phyloP scores from a whole-genome alignment of 176 grass and related monocot species.

The Zoysia japonica region DNA sequence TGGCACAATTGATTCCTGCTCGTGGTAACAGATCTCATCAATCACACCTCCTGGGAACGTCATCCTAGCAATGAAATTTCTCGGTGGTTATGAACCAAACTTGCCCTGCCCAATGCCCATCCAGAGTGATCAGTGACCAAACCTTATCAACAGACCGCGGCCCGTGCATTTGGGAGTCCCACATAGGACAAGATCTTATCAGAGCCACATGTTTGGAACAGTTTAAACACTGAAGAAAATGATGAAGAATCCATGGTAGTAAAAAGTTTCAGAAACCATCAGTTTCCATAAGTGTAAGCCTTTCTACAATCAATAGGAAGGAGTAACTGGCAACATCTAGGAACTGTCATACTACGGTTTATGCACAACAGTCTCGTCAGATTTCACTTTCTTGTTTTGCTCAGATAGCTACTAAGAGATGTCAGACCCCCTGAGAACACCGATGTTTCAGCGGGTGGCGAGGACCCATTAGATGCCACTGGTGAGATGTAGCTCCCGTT shows the following conservation, averaged over 20 bases:
- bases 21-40: too few relatives aligned
- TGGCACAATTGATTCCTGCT: too few relatives aligned
- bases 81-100: too few relatives aligned
- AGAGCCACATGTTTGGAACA: neutral
- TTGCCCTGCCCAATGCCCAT: too few relatives aligned
- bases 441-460: neutral
- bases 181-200: neutral
- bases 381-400: slow-evolving; percentile 45
- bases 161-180: neutral
- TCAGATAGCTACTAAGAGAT: slow-evolving; percentile 40
- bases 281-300: slow-evolving; percentile 28
- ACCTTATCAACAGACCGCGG: too few relatives aligned
- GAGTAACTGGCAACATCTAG: slow-evolving; percentile 38
- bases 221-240: neutral
- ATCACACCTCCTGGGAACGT: too few relatives aligned
- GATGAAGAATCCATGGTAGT: neutral
- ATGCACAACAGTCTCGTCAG: slow-evolving; percentile 38
- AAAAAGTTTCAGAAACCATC: slow-evolving; percentile 9
- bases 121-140: too few relatives aligned
- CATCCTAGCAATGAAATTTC: too few relatives aligned
- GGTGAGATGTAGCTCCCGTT: slow-evolving; percentile 29
- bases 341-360: slow-evolving; percentile 36
- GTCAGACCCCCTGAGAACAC: slow-evolving; percentile 28
- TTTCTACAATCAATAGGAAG: slow-evolving; percentile 44
- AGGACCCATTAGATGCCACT: slow-evolving; percentile 7